A percentile compares a stretch with the other conserved stretches of the same genome.
Conservation (phyloP, 257 asterid species). For the Lycium barbarum region DNA sequence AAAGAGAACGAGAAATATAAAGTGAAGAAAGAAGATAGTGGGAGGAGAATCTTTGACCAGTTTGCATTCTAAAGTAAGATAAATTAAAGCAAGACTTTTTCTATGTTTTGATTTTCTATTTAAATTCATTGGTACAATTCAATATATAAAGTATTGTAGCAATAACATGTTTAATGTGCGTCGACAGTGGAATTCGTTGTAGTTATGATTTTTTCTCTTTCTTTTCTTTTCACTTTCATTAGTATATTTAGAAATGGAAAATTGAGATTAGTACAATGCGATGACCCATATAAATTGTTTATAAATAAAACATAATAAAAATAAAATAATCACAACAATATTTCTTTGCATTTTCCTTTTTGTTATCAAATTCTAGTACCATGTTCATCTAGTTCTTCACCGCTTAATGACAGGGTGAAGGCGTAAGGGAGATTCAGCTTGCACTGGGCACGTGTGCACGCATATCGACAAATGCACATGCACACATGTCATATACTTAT, state of each 20-base stretch:
- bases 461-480: too few relatives aligned
- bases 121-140: not conserved
- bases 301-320: not conserved
- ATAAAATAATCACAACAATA: not conserved
- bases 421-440: too few relatives aligned
- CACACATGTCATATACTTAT: too few relatives aligned
- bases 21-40: not conserved
- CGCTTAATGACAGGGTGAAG: too few relatives aligned
- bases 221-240: not conserved
- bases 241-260: conserved; percentile 9
- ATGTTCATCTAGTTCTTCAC: too few relatives aligned
- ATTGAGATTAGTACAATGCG: not conserved
- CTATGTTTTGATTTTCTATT: not conserved
- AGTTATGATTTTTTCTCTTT: not conserved
- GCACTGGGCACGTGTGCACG: too few relatives aligned
- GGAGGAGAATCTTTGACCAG: conserved; percentile 21
- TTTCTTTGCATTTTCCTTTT: not conserved
- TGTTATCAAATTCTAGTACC: not conserved
- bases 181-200: not conserved
- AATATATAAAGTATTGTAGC: not conserved
- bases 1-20: conserved; percentile 6
- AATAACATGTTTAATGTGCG: conserved; percentile 6
- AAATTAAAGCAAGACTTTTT: not conserved
- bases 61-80: conserved; percentile 6
- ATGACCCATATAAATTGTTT: not conserved